These are phyloP conservation scores for Cadophora sp. DNA, from an alignment of 2,329 filamentous ascomycete species.

Conservation along the genomic window DNA sequence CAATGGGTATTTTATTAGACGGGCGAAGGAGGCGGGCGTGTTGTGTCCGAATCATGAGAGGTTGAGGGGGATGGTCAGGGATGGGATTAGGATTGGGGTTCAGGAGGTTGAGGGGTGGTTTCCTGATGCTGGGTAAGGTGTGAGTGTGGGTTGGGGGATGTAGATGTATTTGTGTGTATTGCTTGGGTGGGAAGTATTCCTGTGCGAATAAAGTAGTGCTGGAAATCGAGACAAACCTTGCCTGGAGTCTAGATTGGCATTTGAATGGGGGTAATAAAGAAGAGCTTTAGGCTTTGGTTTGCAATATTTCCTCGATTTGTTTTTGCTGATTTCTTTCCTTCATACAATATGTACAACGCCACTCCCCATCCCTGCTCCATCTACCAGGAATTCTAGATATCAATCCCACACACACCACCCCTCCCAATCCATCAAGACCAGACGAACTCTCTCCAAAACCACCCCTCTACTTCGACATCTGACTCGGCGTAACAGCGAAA, in stretches of 20 bases:
- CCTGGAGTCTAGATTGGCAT: background rate
- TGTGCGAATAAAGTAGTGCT: background rate
- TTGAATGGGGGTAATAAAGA: background rate
- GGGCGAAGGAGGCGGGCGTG: constrained; percentile 38
- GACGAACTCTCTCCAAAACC: background rate
- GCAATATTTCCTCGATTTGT: constrained; percentile 3
- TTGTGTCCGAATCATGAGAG: constrained; percentile 50
- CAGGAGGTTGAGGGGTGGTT: constrained; percentile 40
- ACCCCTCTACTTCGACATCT: constrained; percentile 35
- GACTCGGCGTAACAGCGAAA: constrained; percentile 72
- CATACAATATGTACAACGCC: constrained; percentile 34
- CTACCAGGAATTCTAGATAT: background rate
- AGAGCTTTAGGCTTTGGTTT: background rate
- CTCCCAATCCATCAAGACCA: background rate
- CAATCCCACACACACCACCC: background rate
- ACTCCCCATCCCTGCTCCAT: background rate
- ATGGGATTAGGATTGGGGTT: constrained; percentile 44
- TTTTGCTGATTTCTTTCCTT: constrained; percentile 2
- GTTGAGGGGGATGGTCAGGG: constrained; percentile 54
- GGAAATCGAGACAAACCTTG: background rate
- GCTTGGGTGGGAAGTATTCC: background rate
- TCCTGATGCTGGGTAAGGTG: background rate
- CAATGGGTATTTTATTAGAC: constrained; percentile 60
- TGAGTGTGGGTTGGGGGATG: background rate
- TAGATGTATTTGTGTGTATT: background rate